Conservation (phyloP, 139 green algal species). For the Volvox africanus region DNA sequence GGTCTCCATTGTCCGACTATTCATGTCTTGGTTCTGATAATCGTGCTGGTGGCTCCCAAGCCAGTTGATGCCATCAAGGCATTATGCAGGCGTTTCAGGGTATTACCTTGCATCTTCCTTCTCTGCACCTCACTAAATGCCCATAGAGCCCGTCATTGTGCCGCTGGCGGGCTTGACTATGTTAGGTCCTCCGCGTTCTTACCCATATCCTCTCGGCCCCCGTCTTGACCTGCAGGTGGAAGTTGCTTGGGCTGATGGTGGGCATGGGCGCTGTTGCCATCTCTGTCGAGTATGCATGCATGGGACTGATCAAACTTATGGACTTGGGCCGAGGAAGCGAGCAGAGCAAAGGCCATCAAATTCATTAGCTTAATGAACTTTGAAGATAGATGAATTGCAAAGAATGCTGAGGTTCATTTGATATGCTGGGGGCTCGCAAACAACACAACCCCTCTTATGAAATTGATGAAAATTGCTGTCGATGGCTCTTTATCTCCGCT, state of each 20-base stretch:
- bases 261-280: conserved; percentile 45
- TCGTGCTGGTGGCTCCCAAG: no score
- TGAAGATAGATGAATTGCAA: no score
- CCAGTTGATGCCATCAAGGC: not conserved
- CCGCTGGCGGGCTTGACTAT: not conserved
- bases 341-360: no score
- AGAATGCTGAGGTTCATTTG: no score
- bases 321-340: not conserved
- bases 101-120: not conserved
- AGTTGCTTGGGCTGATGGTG: conserved; percentile 53
- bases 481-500: no score
- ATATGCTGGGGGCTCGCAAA: no score
- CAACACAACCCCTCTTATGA: no score
- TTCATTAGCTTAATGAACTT: no score
- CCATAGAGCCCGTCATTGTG: not conserved
- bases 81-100: not conserved
- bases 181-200: not conserved
- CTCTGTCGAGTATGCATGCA: conserved; percentile 40
- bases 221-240: not conserved
- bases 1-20: not conserved
- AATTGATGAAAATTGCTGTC: no score
- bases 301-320: not conserved
- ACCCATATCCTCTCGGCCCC: not conserved
- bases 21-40: not conserved
- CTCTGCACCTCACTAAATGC: no score